Evolutionary conservation across 176 grass and related monocot genomes (phyloP).

Genomic region (Typha latifolia): DNA sequence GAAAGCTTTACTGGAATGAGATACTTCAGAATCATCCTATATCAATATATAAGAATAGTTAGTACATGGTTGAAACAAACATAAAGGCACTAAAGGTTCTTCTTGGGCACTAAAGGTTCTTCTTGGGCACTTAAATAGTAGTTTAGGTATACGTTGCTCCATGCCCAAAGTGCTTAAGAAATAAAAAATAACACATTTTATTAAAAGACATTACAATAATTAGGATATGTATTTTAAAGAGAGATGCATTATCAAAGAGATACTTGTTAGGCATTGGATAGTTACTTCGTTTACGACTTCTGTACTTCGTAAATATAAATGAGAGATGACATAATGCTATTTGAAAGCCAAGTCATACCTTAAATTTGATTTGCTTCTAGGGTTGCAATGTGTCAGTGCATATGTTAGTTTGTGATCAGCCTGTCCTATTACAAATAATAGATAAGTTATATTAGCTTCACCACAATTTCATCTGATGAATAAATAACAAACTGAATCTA

Average conservation of each 20-base stretch:
- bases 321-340: not conserved
- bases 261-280: not conserved
- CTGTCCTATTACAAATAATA: constrained; percentile 34
- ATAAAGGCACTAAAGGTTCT: not conserved
- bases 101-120: not conserved
- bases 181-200: not conserved
- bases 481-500: not conserved
- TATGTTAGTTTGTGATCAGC: constrained; percentile 94
- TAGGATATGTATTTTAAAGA: not conserved
- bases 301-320: not conserved
- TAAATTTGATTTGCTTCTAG: constrained; percentile 56
- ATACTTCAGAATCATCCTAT: constrained; percentile 91
- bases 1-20: constrained; percentile 91
- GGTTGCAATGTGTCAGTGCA: constrained; percentile 64
- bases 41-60: constrained; percentile 24
- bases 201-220: not conserved
- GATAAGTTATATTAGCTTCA: constrained; percentile 24
- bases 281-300: no score
- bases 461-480: not conserved
- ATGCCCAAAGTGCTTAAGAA: not conserved
- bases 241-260: not conserved
- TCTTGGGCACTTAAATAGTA: not conserved
- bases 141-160: no score
- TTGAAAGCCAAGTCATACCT: constrained; percentile 35
- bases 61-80: constrained; percentile 5